Evolutionary conservation across 2,329 filamentous ascomycete species (phyloP).

Genomic region (Coleophoma crateriformis): DNA sequence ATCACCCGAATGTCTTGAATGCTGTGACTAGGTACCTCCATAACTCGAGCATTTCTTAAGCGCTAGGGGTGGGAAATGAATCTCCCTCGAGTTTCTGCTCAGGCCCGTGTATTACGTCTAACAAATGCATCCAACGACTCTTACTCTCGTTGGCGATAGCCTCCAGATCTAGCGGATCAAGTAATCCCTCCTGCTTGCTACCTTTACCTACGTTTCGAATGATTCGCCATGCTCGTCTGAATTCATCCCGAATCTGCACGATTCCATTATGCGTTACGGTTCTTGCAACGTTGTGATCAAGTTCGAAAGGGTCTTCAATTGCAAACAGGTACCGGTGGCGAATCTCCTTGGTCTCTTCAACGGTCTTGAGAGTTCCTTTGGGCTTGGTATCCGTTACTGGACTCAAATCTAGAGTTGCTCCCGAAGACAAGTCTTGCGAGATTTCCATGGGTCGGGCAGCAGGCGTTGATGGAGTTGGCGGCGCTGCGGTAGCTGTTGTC

Average conservation of each 20-base stretch:
- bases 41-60: too few species aligned
- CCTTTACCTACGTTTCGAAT: conserved; percentile 47
- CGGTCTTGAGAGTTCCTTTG: conserved; percentile 10
- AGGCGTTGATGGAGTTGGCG: conserved; percentile 14
- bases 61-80: too few species aligned
- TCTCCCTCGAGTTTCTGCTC: not conserved
- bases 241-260: conserved; percentile 77
- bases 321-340: conserved; percentile 79
- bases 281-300: conserved; percentile 80
- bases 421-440: not conserved
- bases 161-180: conserved; percentile 14
- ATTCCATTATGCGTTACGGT: conserved; percentile 83
- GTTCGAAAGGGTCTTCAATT: conserved; percentile 88
- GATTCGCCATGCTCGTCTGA: conserved; percentile 72
- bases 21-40: too few species aligned
- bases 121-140: conserved; percentile 11
- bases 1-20: too few species aligned
- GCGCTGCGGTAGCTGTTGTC: conserved; percentile 31
- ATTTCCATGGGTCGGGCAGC: conserved; percentile 1
- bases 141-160: conserved; percentile 5
- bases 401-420: conserved; percentile 1
- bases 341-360: conserved; percentile 53
- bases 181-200: conserved; percentile 3
- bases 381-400: conserved; percentile 4
- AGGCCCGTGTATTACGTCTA: conserved; percentile 19